Evolutionary conservation across 2,329 filamentous ascomycete genomes (phyloP).

Genomic region (Ilyonectria sp.): DNA sequence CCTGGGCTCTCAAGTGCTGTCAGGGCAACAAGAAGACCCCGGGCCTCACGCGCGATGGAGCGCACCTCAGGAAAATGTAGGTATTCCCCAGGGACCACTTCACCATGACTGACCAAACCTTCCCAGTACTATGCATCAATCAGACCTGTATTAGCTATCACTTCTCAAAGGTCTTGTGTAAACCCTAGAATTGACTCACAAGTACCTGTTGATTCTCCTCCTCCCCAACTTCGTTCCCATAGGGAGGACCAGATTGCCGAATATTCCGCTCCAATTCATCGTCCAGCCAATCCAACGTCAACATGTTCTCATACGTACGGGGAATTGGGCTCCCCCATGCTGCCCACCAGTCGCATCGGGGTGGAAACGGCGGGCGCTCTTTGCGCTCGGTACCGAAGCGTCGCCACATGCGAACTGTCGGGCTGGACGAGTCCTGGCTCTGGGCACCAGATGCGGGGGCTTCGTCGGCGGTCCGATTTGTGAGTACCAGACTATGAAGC

Average conservation of each 20-base stretch:
- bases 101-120: not conserved
- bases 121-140: not conserved
- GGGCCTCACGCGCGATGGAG: not conserved
- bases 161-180: not conserved
- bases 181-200: not conserved
- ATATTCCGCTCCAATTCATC: slow-evolving; percentile 1
- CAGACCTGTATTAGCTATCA: not conserved
- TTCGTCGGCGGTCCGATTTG: slow-evolving; percentile 21
- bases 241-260: not conserved
- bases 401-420: slow-evolving; percentile 5
- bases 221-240: not conserved
- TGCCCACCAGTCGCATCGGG: slow-evolving; percentile 10
- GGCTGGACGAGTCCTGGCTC: slow-evolving; percentile 15
- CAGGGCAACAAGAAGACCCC: not conserved
- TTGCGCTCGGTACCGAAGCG: not conserved
- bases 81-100: not conserved
- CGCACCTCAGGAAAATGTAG: not conserved
- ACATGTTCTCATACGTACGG: not conserved
- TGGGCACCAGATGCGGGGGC: not conserved
- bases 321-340: not conserved
- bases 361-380: slow-evolving; percentile 12
- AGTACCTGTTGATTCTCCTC: not conserved
- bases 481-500: slow-evolving; percentile 1
- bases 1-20: not conserved
- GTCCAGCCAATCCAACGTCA: slow-evolving; percentile 11